Percentiles rank a stretch among this genome's conserved stretches.
Evolutionary conservation across 2,329 filamentous ascomycete genomes (phyloP).

Genomic region (Trichoderma brevicompactum): DNA sequence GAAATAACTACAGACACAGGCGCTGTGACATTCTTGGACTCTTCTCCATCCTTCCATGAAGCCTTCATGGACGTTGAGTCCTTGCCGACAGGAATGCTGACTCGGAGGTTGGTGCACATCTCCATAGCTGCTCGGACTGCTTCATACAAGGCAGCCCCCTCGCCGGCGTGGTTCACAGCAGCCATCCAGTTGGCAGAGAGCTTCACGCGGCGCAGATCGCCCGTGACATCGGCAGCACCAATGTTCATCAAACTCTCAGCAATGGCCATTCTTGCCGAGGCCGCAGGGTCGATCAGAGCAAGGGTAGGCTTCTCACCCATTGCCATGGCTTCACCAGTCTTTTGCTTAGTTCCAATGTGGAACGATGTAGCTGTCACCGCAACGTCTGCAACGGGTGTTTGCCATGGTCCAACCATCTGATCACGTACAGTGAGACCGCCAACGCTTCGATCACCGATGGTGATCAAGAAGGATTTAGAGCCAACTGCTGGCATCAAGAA

Average conservation of each 20-base stretch:
- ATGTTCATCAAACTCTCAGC: conserved; percentile 93
- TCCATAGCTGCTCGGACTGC: conserved; percentile 92
- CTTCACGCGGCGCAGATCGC: conserved; percentile 77
- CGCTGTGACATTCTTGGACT: conserved; percentile 84
- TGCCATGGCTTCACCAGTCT: conserved; percentile 92
- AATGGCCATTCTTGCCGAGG: conserved; percentile 95
- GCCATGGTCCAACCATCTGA: conserved; percentile 97
- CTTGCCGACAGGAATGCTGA: conserved; percentile 95
- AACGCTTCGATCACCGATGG: conserved; percentile 90
- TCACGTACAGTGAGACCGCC: conserved; percentile 87
- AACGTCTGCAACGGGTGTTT: conserved; percentile 90
- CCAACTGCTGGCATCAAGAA: conserved; percentile 86
- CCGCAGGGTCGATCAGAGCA: conserved; percentile 84
- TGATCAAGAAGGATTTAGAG: conserved; percentile 97
- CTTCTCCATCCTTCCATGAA: conserved; percentile 78
- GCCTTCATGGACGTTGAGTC: conserved; percentile 99
- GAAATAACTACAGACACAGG: conserved; percentile 91
- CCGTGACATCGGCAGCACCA: conserved; percentile 73
- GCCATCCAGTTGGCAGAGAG: conserved; percentile 99
- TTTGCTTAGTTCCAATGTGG: conserved; percentile 65
- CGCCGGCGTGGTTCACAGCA: conserved; percentile 88
- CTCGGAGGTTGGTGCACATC: conserved; percentile 84
- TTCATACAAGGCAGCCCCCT: conserved; percentile 90
- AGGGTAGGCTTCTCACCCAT: conserved; percentile 93
- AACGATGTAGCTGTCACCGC: conserved; percentile 89